A percentile compares a stretch with the other conserved stretches of the same genome.
These are phyloP conservation scores for Debaryomyces maramus DNA, from an alignment of 805 yeast species.

Conservation along the genomic window DNA sequence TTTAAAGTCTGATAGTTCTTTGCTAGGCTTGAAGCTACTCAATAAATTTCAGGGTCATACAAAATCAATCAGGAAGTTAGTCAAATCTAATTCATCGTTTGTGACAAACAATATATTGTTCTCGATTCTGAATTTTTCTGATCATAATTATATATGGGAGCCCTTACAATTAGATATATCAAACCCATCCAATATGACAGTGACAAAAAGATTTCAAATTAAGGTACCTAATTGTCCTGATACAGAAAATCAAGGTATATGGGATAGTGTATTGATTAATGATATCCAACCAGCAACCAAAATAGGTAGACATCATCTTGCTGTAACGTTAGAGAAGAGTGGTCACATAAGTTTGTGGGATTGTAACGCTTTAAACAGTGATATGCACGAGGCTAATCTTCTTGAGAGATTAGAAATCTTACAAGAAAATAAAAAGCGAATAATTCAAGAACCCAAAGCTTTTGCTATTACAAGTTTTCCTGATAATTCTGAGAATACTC, in stretches of 20 bases:
- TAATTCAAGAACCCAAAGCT: conserved; percentile 20
- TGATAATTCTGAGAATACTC: not conserved
- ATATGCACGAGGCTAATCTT: conserved; percentile 31
- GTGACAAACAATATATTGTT: conserved; percentile 27
- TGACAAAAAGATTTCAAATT: conserved; percentile 35
- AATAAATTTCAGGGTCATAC: conserved; percentile 81
- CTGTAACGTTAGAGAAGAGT: conserved; percentile 28
- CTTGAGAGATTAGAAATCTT: conserved; percentile 16
- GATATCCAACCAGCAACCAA: conserved; percentile 24
- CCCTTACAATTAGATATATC: conserved; percentile 27
- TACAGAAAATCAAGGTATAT: conserved; percentile 20
- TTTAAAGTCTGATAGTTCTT: conserved; percentile 1
- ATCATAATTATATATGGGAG: conserved; percentile 44
- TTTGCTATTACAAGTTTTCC: conserved; percentile 20
- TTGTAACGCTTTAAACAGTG: conserved; percentile 39
- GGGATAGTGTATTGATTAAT: conserved; percentile 33
- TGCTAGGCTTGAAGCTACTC: conserved; percentile 17
- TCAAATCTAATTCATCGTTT: conserved; percentile 52
- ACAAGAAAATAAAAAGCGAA: conserved; percentile 8
- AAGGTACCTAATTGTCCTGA: conserved; percentile 18
- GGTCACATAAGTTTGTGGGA: conserved; percentile 60
- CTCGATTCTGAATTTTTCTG: conserved; percentile 39
- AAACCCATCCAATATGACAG: conserved; percentile 18
- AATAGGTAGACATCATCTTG: conserved; percentile 29
- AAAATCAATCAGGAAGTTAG: conserved; percentile 68